phyloP scores from a whole-genome alignment of 1,139 yeast species.

The Geotrichum phurueaensis region DNA sequence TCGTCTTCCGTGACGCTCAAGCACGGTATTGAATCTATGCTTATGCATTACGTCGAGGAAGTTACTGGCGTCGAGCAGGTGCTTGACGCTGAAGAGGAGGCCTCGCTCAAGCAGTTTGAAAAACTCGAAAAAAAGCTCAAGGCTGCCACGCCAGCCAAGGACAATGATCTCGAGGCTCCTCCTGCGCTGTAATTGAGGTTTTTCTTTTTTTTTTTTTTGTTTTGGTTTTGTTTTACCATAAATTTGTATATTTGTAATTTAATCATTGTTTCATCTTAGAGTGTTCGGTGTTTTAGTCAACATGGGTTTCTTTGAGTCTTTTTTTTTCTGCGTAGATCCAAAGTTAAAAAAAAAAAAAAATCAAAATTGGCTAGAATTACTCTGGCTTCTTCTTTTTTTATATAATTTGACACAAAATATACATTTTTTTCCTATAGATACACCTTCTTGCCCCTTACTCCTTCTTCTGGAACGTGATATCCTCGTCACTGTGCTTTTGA shows the following conservation, averaged over 20 bases:
- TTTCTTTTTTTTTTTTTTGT: not conserved
- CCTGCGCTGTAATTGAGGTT: conserved; percentile 14
- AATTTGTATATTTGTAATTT: not conserved
- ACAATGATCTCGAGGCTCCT: conserved; percentile 12
- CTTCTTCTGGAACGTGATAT: not conserved
- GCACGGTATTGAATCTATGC: conserved; percentile 78
- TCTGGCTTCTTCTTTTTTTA: not conserved
- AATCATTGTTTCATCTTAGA: not conserved
- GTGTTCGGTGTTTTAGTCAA: no score
- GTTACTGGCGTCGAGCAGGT: conserved; percentile 71
- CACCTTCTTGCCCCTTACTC: not conserved
- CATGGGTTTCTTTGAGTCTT: no score
- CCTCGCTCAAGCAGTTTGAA: conserved; percentile 64
- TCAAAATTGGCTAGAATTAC: not conserved
- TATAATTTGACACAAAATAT: not conserved
- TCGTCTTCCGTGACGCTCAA: conserved; percentile 71
- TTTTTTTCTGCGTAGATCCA: not conserved
- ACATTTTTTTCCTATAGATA: not conserved
- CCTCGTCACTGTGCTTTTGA: not conserved
- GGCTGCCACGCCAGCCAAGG: conserved; percentile 18
- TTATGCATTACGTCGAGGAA: conserved; percentile 78
- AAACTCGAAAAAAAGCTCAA: conserved; percentile 47
- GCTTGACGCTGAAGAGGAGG: conserved; percentile 52
- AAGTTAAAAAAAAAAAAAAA: no score
- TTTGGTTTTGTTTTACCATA: not conserved